Evolutionary conservation across 148 eudicot species (phyloP), one percentile per base, ranked within the genome.

Genomic region (Oxyria digyna): DNA sequence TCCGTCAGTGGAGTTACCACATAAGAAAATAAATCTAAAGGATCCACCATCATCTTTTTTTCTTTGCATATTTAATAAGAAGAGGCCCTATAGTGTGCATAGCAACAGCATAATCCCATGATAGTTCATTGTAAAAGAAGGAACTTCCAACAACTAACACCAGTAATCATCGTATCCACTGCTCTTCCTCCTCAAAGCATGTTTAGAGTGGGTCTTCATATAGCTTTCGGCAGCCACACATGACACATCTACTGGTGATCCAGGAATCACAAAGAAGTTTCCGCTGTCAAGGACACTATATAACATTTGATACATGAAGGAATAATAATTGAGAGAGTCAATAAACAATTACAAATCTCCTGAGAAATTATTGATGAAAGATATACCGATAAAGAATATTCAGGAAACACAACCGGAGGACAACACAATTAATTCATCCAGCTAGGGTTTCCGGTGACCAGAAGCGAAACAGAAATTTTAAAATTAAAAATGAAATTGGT

Each of bases 191-290:
- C 97, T 76, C 78, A 87, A 78, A 75, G 74, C 72, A 62, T 71
- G 67, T 78, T 77, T 90, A 69, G 96, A 88, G 77, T 90, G 92
- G 46, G 74, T 80, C 70, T 77, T 80, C 67, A 80, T 75, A 78
- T 88, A 94, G 80, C 85, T 84, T 82, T 90, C 91, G 52, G 97
- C 97, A 78, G 91, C 86, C 97, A n/a, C n/a, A n/a, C n/a, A n/a
- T n/a, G 96, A 90, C 72, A 82, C 87, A 79, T 94, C 97, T 69
- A 85, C 13, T 68, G 98, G 98, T 77, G 98, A 88, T 81, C 98
- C 98, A 83, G 98, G 98, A 78, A 94, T 82, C 78, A 94, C 98
- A 81, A 85, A 85, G 87, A 94, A 94, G 91, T 94, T 94, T 81
- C 97, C 98, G 74, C 81, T 78, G 85, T 94, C 98, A 81, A 94